Percentiles rank a stretch among this genome's conserved stretches.
These are phyloP conservation scores for Penicillium sp. DNA, from an alignment of 2,329 filamentous ascomycete genomes.

Conservation along the genomic window DNA sequence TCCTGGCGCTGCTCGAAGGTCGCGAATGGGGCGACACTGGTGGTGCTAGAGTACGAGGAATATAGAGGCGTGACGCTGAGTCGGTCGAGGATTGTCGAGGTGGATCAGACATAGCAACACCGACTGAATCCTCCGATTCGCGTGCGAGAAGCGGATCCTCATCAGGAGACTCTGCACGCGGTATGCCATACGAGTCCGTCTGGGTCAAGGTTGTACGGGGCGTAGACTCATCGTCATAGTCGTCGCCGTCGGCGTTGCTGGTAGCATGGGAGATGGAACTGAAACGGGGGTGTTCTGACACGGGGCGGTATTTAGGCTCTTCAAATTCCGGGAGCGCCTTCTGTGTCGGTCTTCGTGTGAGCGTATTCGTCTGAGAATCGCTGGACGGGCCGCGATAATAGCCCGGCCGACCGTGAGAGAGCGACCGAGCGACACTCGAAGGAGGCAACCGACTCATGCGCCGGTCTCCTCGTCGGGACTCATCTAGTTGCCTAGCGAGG, in stretches of 20 bases:
- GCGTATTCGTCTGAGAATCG: slow-evolving; percentile 29
- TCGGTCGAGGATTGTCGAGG: slow-evolving; percentile 35
- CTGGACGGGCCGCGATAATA: slow-evolving; percentile 75
- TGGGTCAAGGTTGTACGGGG: slow-evolving; percentile 22
- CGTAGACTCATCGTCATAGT: slow-evolving; percentile 40
- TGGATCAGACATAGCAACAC: slow-evolving; percentile 19
- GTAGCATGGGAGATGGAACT: slow-evolving; percentile 51
- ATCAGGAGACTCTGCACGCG: slow-evolving; percentile 33
- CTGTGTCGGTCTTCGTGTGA: slow-evolving; percentile 39
- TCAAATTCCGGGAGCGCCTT: slow-evolving; percentile 37
- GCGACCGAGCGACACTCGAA: slow-evolving; percentile 72
- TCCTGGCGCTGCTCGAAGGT: slow-evolving; percentile 50
- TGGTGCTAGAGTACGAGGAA: slow-evolving; percentile 42
- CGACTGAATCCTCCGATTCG: slow-evolving; percentile 16
- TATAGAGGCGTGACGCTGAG: slow-evolving; percentile 35
- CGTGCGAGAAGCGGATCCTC: slow-evolving; percentile 18
- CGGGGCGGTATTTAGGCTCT: slow-evolving; percentile 53
- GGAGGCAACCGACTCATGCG: slow-evolving; percentile 82
- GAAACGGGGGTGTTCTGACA: slow-evolving; percentile 70
- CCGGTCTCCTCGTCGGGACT: slow-evolving; percentile 66
- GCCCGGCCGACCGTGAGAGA: slow-evolving; percentile 70
- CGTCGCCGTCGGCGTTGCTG: slow-evolving; percentile 33
- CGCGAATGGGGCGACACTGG: slow-evolving; percentile 43
- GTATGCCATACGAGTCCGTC: slow-evolving; percentile 21
- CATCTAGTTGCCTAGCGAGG: slow-evolving; percentile 79